Percentiles rank a stretch among this genome's conserved stretches.
These are phyloP conservation scores for Boeremia lycopersici DNA, from an alignment of 2,329 filamentous ascomycete species.

Conservation along the genomic window DNA sequence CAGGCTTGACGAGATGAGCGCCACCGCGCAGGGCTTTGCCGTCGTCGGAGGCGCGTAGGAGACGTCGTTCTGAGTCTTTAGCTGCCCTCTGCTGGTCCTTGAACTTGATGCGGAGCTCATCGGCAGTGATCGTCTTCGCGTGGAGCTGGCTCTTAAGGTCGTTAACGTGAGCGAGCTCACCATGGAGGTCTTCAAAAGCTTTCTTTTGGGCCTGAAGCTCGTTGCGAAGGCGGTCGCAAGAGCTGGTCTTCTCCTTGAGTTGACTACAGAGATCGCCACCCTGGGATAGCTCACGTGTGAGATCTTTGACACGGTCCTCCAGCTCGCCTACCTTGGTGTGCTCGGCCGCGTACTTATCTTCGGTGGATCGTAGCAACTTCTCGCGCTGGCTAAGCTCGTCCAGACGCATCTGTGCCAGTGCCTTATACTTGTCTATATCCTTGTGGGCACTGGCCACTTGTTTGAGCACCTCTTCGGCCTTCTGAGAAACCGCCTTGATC, in stretches of 20 bases:
- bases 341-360: constrained; percentile 19
- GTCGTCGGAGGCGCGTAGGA: constrained; percentile 18
- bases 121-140: no score
- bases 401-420: constrained; percentile 4
- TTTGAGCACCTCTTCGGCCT: neutral
- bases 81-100: neutral
- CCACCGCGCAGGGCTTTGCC: constrained; percentile 29
- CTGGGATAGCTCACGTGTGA: constrained; percentile 7
- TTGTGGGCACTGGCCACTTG: neutral
- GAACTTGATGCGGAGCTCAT: neutral
- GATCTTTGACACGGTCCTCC: constrained; percentile 19
- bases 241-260: constrained; percentile 27
- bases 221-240: constrained; percentile 26
- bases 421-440: constrained; percentile 3
- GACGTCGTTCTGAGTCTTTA: neutral
- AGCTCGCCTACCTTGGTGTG: constrained; percentile 14
- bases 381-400: constrained; percentile 19
- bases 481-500: neutral
- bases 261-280: constrained; percentile 16
- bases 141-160: no score
- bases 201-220: constrained; percentile 18
- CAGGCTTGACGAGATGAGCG: constrained; percentile 33
- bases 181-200: neutral
- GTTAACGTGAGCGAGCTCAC: neutral
- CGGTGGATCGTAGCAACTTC: constrained; percentile 13